Conservation (phyloP, 176 grass and related monocot genomes). For the Oryza australiensis region DNA sequence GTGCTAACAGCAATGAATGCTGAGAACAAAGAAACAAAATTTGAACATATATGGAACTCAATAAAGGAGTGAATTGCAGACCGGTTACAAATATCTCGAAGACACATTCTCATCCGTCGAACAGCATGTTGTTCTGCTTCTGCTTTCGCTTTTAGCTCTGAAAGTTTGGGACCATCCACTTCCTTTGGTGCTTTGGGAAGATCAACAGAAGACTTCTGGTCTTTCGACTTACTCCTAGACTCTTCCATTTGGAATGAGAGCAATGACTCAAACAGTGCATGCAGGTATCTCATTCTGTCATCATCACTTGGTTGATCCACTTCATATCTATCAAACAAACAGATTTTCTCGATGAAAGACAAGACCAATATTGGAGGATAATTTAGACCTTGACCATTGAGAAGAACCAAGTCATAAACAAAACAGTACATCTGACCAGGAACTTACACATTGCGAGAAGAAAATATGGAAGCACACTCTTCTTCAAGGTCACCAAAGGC, state of each 20-base stretch:
- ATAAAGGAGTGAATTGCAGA: conserved; percentile 41
- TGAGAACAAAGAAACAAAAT: conserved; percentile 14
- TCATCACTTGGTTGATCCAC: conserved; percentile 76
- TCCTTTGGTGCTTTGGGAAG: conserved; percentile 91
- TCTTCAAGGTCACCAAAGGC: conserved; percentile 68
- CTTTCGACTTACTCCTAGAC: conserved; percentile 73
- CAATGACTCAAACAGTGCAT: conserved; percentile 58
- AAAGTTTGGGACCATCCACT: conserved; percentile 71
- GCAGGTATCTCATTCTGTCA: conserved; percentile 78
- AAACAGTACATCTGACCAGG: conserved; percentile 28
- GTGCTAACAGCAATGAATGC: not conserved
- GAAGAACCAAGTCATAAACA: conserved; percentile 16
- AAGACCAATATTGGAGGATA: conserved; percentile 21
- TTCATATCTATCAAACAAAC: conserved; percentile 75
- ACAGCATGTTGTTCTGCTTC: conserved; percentile 96
- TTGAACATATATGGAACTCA: not conserved
- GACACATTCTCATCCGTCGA: conserved; percentile 95
- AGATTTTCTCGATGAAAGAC: conserved; percentile 28
- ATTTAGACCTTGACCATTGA: not conserved
- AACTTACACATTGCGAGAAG: conserved; percentile 85
- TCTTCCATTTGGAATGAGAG: conserved; percentile 79
- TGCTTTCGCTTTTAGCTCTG: conserved; percentile 82
- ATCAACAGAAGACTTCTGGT: conserved; percentile 58
- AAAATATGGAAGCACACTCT: conserved; percentile 86
- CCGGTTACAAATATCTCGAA: conserved; percentile 97